A percentile compares a stretch with the other conserved stretches of the same genome.
phyloP scores from a whole-genome alignment of 768 basidiomycete genomes.

The Termitomyces sp. region DNA sequence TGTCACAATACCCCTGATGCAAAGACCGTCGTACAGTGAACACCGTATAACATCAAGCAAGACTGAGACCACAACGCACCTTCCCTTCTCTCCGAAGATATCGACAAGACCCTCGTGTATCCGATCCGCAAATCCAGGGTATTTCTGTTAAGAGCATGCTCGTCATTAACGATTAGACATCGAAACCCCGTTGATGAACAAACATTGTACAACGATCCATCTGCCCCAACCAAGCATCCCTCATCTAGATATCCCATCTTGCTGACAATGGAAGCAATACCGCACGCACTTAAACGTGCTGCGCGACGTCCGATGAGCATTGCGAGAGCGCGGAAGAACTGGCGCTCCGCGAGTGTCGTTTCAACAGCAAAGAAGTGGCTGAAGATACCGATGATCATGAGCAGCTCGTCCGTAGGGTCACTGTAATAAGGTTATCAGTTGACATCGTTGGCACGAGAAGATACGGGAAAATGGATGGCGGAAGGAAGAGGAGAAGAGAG shows the following conservation, averaged over 20 bases:
- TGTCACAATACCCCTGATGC: conserved; percentile 59
- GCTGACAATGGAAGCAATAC: conserved; percentile 93
- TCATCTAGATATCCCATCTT: conserved; percentile 94
- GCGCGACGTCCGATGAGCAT: conserved; percentile 86
- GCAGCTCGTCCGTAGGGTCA: conserved; percentile 93
- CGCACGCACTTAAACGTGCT: conserved; percentile 88
- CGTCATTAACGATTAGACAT: neutral
- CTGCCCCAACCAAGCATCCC: conserved; percentile 85
- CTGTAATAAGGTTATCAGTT: conserved; percentile 30
- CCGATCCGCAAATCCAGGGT: conserved; percentile 90
- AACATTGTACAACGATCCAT: conserved; percentile 92
- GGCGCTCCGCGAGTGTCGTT: conserved; percentile 92
- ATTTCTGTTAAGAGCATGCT: conserved; percentile 60
- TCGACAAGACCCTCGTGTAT: conserved; percentile 91
- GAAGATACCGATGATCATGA: conserved; percentile 97
- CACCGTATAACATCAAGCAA: neutral
- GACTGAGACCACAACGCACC: conserved; percentile 39
- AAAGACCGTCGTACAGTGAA: neutral
- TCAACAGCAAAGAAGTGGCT: conserved; percentile 95
- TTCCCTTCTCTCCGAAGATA: conserved; percentile 94
- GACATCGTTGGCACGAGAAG: neutral
- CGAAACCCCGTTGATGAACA: neutral
- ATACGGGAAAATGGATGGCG: neutral
- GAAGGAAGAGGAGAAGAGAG: neutral
- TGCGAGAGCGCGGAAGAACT: conserved; percentile 94